Base-by-base conservation (phyloP, 352 stramenopile genomes). In the Pythium dissimile region DNA sequence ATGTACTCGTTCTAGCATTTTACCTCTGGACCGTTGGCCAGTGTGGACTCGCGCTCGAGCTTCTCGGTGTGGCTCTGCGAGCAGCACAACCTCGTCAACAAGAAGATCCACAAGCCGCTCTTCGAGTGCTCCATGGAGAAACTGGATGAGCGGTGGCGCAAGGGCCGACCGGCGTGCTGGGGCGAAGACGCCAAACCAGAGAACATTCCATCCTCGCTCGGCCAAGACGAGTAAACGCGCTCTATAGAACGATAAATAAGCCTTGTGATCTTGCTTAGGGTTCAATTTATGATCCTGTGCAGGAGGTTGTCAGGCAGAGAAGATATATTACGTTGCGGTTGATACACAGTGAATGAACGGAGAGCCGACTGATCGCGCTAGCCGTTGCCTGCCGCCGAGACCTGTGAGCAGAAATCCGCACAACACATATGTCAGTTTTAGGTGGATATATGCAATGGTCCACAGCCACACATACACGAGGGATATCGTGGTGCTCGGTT, bases 401-500 rank as follows among this genome's bases (percentile, higher is more conserved):
- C 51, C 49, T 57, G 32, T 39, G 11, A 53, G 3, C 16, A 39
- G 18, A 37, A 37, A 37, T 13, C 8, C 31, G 8, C 31, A 13
- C 8, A n/a, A n/a, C n/a, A n/a, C n/a, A n/a, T n/a, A n/a, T n/a
- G n/a, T n/a, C n/a, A n/a, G n/a, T n/a, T n/a, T n/a, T n/a, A n/a
- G n/a, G n/a, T n/a, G n/a, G n/a, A n/a, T n/a, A n/a, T n/a, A n/a
- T n/a, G 16, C 16, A 46, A 20, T 26, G 26, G 39, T 46, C 16
- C 39, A 20, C 11, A 9, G 16, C 39, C 7, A 41, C 12, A 70
- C 79, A 48, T 77, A 98, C 92, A 39, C 96, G 84, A 59, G 97
- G 97, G 65, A 99, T 97, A 69, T 99, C 97, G 74, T 99, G 98
- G 64, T 98, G 94, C 77, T 99, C 97, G 1, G 97, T 99, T 51